Percentiles rank a stretch among this genome's conserved stretches.
Evolutionary conservation across 176 grass and related monocot genomes (phyloP).

Genomic region (Triticum urartu): DNA sequence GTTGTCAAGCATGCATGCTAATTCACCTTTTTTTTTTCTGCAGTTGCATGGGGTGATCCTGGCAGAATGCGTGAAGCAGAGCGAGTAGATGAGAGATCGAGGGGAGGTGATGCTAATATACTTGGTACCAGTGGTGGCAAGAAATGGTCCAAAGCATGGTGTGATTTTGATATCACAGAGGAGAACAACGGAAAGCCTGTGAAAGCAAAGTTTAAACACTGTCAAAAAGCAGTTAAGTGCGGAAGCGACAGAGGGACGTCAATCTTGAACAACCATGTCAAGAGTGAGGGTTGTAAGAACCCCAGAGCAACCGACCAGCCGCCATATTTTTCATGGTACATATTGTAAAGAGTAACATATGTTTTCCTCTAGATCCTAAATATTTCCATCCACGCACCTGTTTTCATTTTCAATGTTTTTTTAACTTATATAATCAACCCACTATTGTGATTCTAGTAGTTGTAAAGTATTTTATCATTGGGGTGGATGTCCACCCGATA

Average conservation of each 20-base stretch:
- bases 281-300: not conserved
- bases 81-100: not conserved
- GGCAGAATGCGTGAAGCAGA: not conserved
- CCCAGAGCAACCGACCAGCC: not conserved
- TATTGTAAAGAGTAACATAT: too few relatives aligned
- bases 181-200: not conserved
- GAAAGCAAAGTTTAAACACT: conserved; percentile 3
- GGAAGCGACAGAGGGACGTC: not conserved
- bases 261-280: not conserved
- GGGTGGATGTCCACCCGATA: not conserved
- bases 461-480: not conserved
- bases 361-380: too few relatives aligned
- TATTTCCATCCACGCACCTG: too few relatives aligned
- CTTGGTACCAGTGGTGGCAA: not conserved
- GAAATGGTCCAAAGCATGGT: not conserved
- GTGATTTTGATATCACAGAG: not conserved
- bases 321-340: not conserved
- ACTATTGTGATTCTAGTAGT: not conserved
- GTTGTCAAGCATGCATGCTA: too few relatives aligned
- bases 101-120: too few relatives aligned
- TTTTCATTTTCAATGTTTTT: too few relatives aligned
- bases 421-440: not conserved
- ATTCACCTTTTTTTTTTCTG: too few relatives aligned
- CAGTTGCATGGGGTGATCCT: too few relatives aligned
- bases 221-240: not conserved